phyloP scores from a whole-genome alignment of 2,329 filamentous ascomycete species.

The Colletotrichum sp. region DNA sequence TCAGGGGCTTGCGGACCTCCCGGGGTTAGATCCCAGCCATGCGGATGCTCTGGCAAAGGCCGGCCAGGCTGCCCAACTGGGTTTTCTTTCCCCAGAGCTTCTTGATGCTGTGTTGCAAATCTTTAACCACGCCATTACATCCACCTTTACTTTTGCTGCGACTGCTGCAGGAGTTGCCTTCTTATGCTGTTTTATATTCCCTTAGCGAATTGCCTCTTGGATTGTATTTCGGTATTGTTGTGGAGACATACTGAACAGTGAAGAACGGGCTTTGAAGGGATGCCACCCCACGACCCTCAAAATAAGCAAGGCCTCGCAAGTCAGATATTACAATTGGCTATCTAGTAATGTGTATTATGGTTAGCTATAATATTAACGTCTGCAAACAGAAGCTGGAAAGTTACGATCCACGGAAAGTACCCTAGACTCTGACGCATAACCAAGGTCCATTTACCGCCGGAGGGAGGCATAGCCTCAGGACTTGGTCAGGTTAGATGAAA shows the following conservation, averaged over 20 bases:
- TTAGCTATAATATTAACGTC: too few species aligned
- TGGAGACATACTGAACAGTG: too few species aligned
- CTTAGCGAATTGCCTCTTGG: neutral
- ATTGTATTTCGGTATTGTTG: neutral
- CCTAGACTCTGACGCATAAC: too few species aligned
- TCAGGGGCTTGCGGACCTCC: neutral
- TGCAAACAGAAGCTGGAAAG: too few species aligned
- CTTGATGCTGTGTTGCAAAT: neutral
- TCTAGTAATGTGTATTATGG: too few species aligned
- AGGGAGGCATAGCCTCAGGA: too few species aligned
- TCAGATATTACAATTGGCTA: too few species aligned
- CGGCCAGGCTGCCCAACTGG: neutral
- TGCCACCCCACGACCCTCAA: too few species aligned
- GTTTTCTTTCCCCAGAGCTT: neutral
- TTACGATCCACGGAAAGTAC: too few species aligned
- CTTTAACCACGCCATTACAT: neutral
- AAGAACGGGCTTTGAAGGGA: neutral
- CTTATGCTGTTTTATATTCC: neutral
- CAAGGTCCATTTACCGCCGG: too few species aligned
- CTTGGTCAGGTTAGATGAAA: too few species aligned
- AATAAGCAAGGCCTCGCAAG: too few species aligned
- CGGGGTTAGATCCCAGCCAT: neutral
- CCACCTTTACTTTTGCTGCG: neutral
- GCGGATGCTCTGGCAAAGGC: neutral
- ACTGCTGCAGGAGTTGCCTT: conserved; percentile 19